Evolutionary conservation across 2,329 filamentous ascomycete genomes (phyloP).

Genomic region (Exophiala dermatitidis): DNA sequence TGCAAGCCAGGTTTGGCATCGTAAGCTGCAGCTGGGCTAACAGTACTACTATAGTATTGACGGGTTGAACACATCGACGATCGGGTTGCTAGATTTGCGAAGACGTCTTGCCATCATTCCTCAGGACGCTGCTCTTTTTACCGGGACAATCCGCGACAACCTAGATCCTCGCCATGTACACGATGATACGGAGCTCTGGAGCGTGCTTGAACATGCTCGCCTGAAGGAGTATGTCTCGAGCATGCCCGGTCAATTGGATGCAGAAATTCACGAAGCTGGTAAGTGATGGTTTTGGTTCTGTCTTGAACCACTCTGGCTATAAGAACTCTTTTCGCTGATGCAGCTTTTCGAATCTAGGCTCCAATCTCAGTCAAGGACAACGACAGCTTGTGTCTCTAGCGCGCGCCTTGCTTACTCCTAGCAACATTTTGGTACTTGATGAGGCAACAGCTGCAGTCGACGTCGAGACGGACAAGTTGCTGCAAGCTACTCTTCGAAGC

Average conservation of each 20-base stretch:
- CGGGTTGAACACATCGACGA: conserved; percentile 76
- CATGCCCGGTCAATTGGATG: conserved; percentile 87
- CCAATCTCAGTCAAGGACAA: conserved; percentile 91
- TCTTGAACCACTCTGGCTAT: conserved; percentile 12
- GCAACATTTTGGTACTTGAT: conserved; percentile 93
- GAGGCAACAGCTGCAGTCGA: conserved; percentile 84
- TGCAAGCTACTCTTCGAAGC: conserved; percentile 57
- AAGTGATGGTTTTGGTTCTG: conserved; percentile 36
- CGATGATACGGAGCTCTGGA: conserved; percentile 96
- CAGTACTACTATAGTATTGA: conserved; percentile 58
- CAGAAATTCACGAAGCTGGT: conserved; percentile 89
- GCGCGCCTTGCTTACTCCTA: conserved; percentile 85
- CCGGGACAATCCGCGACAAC: conserved; percentile 88
- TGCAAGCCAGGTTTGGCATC: neutral
- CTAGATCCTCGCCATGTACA: conserved; percentile 90
- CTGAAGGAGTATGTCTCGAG: conserved; percentile 80
- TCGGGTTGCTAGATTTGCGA: conserved; percentile 82
- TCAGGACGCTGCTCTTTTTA: conserved; percentile 92
- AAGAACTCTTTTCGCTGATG: conserved; percentile 7
- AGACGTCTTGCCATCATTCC: conserved; percentile 92
- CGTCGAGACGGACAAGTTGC: conserved; percentile 59
- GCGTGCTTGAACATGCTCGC: conserved; percentile 85
- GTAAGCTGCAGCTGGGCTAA: conserved; percentile 3
- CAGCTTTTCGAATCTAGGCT: conserved; percentile 50
- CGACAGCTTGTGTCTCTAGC: conserved; percentile 89